Conservation (phyloP, 140 eudicot species). For the Oenanthe javanica region DNA sequence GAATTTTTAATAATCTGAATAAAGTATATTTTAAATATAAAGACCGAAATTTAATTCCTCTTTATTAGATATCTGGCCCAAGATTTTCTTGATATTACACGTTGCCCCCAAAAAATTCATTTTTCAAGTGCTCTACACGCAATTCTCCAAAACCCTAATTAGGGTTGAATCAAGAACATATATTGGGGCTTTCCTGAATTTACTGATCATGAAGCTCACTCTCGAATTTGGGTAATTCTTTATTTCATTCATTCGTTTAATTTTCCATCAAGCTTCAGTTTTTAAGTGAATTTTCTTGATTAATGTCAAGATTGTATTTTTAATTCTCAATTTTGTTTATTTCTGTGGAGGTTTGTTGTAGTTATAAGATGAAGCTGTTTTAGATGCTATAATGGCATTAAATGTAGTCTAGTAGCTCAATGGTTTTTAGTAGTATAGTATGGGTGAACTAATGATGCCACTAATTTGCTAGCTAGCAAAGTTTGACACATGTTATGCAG, state of each 20-base stretch:
- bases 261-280: background rate
- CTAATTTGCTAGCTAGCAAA: no score
- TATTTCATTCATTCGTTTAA: background rate
- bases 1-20: no score
- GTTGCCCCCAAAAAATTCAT: background rate
- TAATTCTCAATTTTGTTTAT: background rate
- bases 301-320: background rate
- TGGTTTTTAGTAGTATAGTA: background rate
- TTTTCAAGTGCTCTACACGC: background rate
- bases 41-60: no score
- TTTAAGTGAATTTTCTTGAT: background rate
- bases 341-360: background rate
- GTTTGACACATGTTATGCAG: no score
- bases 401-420: background rate
- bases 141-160: background rate
- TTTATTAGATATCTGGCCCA: no score
- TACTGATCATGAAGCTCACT: constrained; percentile 41
- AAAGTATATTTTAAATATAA: no score
- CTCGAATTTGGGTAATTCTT: constrained; percentile 63
- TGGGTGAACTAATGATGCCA: background rate
- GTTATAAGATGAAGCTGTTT: background rate
- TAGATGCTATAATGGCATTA: background rate
- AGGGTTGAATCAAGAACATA: background rate
- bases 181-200: constrained; percentile 12
- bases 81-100: background rate